A percentile compares a stretch with the other conserved stretches of the same genome.
Evolutionary conservation across 2,329 filamentous ascomycete genomes (phyloP).

Genomic region (Drechslerella coelobrocha): DNA sequence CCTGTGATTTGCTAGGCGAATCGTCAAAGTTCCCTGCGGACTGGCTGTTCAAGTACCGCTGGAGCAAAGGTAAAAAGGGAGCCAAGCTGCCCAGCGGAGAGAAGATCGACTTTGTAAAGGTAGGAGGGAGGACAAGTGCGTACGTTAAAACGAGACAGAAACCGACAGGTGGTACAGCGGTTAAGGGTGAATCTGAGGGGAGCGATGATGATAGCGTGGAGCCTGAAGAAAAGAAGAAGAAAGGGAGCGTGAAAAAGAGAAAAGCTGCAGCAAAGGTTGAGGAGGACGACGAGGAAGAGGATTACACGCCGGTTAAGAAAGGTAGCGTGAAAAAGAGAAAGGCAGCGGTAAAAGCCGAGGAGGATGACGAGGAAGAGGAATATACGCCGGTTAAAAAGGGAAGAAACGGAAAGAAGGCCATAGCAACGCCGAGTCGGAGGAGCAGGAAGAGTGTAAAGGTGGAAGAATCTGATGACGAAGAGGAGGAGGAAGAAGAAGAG

Average conservation of each 20-base stretch:
- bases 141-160: conserved; percentile 86
- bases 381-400: conserved; percentile 35
- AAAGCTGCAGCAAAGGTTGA: conserved; percentile 54
- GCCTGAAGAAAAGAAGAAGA: conserved; percentile 51
- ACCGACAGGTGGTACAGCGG: conserved; percentile 68
- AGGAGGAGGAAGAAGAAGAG: neutral
- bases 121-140: conserved; percentile 89
- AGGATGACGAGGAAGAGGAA: conserved; percentile 53
- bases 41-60: conserved; percentile 88
- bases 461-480: neutral
- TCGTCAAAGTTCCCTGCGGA: conserved; percentile 82
- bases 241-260: conserved; percentile 51
- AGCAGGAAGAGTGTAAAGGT: neutral
- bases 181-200: conserved; percentile 58
- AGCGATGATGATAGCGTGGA: conserved; percentile 44
- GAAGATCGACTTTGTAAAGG: conserved; percentile 83
- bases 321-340: too few species aligned
- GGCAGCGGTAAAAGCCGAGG: too few species aligned
- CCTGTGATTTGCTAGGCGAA: conserved; percentile 61
- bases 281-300: conserved; percentile 56
- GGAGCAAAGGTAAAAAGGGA: conserved; percentile 77
- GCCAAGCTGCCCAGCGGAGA: conserved; percentile 79
- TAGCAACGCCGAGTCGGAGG: too few species aligned
- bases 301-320: conserved; percentile 51
- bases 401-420: neutral